Base-by-base conservation (phyloP, 2,329 filamentous ascomycete genomes). In the Scedosporium dehoogii region DNA sequence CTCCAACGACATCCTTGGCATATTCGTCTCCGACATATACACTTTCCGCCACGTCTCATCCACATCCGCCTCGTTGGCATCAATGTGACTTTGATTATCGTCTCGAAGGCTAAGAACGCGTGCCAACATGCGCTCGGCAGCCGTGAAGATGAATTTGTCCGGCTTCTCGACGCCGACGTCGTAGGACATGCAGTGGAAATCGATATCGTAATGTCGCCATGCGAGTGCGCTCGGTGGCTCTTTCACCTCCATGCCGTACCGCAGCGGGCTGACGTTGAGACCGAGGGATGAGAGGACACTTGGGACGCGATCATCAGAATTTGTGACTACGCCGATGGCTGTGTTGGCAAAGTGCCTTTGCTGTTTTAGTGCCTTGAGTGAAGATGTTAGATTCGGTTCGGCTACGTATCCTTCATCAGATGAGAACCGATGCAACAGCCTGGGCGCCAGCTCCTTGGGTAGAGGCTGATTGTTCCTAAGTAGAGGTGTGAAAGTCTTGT, bases 151-250 rank as follows among this genome's bases (percentile, higher is more conserved):
- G 2, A 69, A 66, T 7, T 63, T 65, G 60, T 84, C 75, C 0
- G 86, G 86, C 69, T 89, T 89, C 66, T 83, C 82, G 25, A 73
- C 69, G 0, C 85, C 85, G 4, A 83, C 80, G 66, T 87, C 84
- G 65, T 88, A 88, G 18, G 84, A 87, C 69, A 86, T 78, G 64
- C 82, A 81, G 6, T 81, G 76, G 64, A 87, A 86, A 67, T 82
- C 79, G 53, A 87, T 72, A 65, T 71, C 74, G 59, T 67, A 69
- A 21, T 62, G 33, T 2, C 33, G 33, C 57, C 14, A 61, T 48
- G 12, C 29, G 68, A 27, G 41, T 5, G 4, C 3, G 6, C 6
- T 25, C 33, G 6, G 7, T 10, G 3, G 42, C 16, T 10, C 63
- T 61, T 5, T 38, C 33, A 42, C 23, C 1, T 48, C 38, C 6